Evolutionary conservation across 768 basidiomycete genomes (phyloP).

Genomic region (Kwoniella botswanensis): DNA sequence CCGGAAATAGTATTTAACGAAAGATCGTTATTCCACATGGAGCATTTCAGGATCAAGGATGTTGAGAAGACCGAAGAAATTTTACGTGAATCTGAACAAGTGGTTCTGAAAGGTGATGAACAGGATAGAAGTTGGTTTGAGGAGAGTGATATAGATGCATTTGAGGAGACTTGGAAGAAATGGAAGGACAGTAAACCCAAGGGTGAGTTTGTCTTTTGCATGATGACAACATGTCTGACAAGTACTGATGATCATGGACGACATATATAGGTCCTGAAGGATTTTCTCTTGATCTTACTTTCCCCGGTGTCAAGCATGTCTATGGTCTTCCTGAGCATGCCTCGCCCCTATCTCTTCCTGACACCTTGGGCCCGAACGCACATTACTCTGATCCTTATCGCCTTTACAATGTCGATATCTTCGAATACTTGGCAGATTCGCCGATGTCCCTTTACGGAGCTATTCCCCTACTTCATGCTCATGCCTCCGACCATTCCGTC

Average conservation of each 20-base stretch:
- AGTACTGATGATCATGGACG: background rate
- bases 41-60: conserved; percentile 77
- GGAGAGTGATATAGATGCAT: conserved; percentile 81
- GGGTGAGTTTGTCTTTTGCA: conserved; percentile 63
- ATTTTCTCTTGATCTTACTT: conserved; percentile 86
- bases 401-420: conserved; percentile 92
- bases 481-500: conserved; percentile 82
- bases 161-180: conserved; percentile 83
- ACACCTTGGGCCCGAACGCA: conserved; percentile 72
- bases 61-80: conserved; percentile 58
- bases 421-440: conserved; percentile 80
- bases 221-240: background rate
- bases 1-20: conserved; percentile 90
- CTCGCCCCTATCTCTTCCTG: conserved; percentile 82
- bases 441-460: conserved; percentile 81
- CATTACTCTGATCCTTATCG: conserved; percentile 89
- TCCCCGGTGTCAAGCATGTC: conserved; percentile 87
- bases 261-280: conserved; percentile 80
- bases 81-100: conserved; percentile 61
- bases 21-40: conserved; percentile 90
- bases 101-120: conserved; percentile 59
- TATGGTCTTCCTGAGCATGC: conserved; percentile 98
- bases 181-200: conserved; percentile 96
- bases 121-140: conserved; percentile 74
- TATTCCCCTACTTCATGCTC: conserved; percentile 91